Evolutionary conservation across 208 protist genomes (phyloP).

Genomic region (Angomonas ambiguus): DNA sequence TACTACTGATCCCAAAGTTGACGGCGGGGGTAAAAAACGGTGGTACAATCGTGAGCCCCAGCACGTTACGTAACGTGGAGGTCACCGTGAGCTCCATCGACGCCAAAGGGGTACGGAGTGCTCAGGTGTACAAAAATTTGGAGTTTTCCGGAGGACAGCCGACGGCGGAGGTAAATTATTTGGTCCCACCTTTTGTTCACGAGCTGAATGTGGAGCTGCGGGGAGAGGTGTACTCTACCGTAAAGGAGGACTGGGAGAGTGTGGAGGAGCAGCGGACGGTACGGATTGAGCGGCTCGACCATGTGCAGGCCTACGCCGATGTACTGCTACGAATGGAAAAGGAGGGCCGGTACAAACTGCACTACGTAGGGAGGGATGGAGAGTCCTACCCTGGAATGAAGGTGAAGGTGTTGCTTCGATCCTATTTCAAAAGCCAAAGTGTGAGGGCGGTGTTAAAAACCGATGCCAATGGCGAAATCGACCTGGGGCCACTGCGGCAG

Average conservation of each 20-base stretch:
- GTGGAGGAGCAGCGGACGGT: conserved; percentile 9
- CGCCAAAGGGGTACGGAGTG: neutral
- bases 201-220: conserved; percentile 6
- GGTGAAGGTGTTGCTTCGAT: neutral
- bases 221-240: conserved; percentile 5
- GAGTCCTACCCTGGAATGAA: conserved; percentile 13
- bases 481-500: neutral
- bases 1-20: neutral
- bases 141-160: neutral
- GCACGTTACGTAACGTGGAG: conserved; percentile 5
- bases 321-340: conserved; percentile 2
- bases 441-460: neutral
- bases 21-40: neutral
- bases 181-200: conserved; percentile 11
- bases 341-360: neutral
- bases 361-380: conserved; percentile 14
- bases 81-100: conserved; percentile 7
- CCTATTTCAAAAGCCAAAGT: neutral
- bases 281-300: neutral
- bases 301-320: neutral
- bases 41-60: neutral
- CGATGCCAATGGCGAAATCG: conserved; percentile 8
- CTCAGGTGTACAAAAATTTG: conserved; percentile 8
- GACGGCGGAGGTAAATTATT: conserved; percentile 8
- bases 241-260: conserved; percentile 2